Evolutionary conservation across 768 basidiomycete genomes (phyloP).

Genomic region (Tulasnella sp.): DNA sequence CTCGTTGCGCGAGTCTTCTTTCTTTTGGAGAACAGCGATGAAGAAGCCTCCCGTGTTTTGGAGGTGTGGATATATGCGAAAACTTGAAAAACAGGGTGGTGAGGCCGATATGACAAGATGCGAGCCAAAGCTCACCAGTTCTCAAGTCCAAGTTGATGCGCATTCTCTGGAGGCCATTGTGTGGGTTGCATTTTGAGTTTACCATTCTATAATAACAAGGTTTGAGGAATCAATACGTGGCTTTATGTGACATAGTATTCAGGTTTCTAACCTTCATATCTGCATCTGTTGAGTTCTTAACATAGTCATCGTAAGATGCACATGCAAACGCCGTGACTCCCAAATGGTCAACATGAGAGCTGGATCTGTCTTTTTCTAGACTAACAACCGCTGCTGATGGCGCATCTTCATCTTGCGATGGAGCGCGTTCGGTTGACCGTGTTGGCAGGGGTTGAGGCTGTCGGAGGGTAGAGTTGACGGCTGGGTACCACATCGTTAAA

Average conservation of each 20-base stretch:
- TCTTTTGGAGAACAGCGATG: conserved; percentile 40
- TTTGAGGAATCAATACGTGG: not conserved
- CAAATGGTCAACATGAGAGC: not conserved
- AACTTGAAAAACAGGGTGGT: conserved; percentile 41
- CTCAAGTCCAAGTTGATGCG: conserved; percentile 46
- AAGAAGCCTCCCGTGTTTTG: conserved; percentile 98
- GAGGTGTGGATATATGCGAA: conserved; percentile 87
- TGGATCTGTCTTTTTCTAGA: not conserved
- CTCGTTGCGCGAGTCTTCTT: not conserved
- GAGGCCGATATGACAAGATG: not conserved
- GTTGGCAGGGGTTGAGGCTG: too few relatives aligned
- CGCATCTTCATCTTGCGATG: not conserved
- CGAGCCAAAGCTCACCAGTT: conserved; percentile 46
- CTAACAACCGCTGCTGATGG: not conserved
- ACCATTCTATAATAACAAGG: not conserved
- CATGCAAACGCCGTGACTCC: conserved; percentile 29
- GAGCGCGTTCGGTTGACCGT: conserved; percentile 13
- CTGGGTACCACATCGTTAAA: conserved; percentile 65
- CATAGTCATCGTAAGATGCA: conserved; percentile 50
- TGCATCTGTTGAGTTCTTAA: conserved; percentile 34
- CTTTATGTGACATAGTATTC: not conserved
- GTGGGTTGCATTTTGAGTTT: conserved; percentile 28
- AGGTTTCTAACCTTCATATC: conserved; percentile 48
- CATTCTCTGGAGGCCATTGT: conserved; percentile 70
- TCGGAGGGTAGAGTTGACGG: conserved; percentile 32